Evolutionary conservation across 495 filamentous ascomycete species (phyloP).

Genomic region (Platismatia glauca): DNA sequence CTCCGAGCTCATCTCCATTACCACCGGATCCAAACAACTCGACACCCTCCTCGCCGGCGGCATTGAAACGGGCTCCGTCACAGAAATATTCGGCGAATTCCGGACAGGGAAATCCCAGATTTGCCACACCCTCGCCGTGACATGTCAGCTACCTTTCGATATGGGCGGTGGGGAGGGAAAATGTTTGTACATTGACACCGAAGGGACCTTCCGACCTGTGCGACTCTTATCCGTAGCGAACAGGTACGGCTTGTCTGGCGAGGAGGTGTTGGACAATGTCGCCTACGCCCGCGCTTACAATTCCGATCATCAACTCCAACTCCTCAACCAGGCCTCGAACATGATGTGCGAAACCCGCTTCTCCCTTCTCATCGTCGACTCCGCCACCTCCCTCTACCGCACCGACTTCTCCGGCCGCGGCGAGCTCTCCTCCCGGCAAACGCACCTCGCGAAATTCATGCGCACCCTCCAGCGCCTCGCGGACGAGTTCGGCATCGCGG

Average conservation of each 20-base stretch:
- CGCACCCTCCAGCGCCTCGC: constrained; percentile 86
- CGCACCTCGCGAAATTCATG: constrained; percentile 95
- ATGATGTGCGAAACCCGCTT: constrained; percentile 99
- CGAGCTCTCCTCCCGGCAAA: constrained; percentile 81
- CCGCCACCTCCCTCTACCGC: constrained; percentile 86
- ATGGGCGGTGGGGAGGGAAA: constrained; percentile 99
- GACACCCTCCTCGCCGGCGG: constrained; percentile 93
- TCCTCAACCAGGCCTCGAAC: constrained; percentile 85
- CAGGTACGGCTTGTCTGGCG: constrained; percentile 85
- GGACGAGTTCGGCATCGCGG: constrained; percentile 96
- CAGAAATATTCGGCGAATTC: constrained; percentile 98
- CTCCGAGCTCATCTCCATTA: constrained; percentile 94
- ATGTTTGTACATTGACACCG: constrained; percentile 97
- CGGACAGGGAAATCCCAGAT: constrained; percentile 97
- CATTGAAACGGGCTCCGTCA: constrained; percentile 93
- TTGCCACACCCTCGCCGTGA: constrained; percentile 96
- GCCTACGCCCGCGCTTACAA: constrained; percentile 98
- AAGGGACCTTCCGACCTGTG: constrained; percentile 93
- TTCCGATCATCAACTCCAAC: constrained; percentile 90
- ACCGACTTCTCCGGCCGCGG: constrained; percentile 94
- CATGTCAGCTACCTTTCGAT: constrained; percentile 93
- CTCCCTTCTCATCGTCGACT: constrained; percentile 89
- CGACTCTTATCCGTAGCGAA: constrained; percentile 85
- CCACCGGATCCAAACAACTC: constrained; percentile 92
- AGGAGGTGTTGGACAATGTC: constrained; percentile 96